These are phyloP conservation scores for Colletotrichum sp. DNA, from an alignment of 2,329 filamentous ascomycete species.

Conservation along the genomic window DNA sequence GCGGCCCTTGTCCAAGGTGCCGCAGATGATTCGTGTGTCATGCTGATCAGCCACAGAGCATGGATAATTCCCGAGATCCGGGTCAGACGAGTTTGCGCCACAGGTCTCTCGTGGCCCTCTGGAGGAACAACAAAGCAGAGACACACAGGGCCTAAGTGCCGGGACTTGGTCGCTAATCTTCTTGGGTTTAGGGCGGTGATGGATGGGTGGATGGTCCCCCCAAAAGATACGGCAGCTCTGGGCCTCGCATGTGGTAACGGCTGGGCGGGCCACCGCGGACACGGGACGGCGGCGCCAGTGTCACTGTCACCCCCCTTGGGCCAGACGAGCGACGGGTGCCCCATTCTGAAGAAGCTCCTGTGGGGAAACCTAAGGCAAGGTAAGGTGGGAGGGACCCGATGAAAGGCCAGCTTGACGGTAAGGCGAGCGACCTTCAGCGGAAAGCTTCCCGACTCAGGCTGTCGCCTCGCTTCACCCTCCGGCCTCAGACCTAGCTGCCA, in stretches of 20 bases:
- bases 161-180: not conserved
- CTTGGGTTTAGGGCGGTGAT: constrained; percentile 1
- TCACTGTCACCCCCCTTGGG: not conserved
- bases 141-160: not conserved
- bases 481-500: not conserved
- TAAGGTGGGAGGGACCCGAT: not conserved
- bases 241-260: constrained; percentile 7
- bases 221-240: not conserved
- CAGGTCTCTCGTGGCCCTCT: not conserved
- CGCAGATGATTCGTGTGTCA: not conserved
- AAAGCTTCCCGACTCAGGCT: constrained; percentile 10
- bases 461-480: not conserved
- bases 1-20: not conserved
- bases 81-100: not conserved
- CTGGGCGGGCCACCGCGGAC: constrained; percentile 2
- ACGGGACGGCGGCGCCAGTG: constrained; percentile 15
- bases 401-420: not conserved
- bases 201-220: not conserved
- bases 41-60: constrained; percentile 7
- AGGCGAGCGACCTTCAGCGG: not conserved
- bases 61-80: constrained; percentile 8
- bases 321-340: not conserved
- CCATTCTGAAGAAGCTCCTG: constrained; percentile 7
- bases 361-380: not conserved
- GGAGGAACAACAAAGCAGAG: not conserved